A percentile compares a stretch with the other conserved stretches of the same genome.
Conservation (phyloP, 2,329 filamentous ascomycete species). For the Ophiostoma novo-ulmi region DNA sequence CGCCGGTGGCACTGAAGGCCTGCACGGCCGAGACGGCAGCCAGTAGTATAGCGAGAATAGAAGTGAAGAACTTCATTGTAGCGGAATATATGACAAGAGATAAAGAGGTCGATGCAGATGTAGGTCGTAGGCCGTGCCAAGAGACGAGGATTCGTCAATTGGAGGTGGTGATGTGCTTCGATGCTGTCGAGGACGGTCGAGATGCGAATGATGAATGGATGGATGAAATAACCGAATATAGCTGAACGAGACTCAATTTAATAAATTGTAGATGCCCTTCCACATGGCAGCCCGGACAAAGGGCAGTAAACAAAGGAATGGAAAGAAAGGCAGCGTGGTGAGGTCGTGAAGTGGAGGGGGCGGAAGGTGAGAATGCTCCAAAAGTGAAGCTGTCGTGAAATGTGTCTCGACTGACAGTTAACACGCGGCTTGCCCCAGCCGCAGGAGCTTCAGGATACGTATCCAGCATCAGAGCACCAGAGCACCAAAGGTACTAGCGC, state of each 20-base stretch:
- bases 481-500: slow-evolving; percentile 16
- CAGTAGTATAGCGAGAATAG: slow-evolving; percentile 65
- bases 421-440: slow-evolving; percentile 19
- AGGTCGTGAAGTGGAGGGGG: background rate
- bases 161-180: slow-evolving; percentile 10
- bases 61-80: slow-evolving; percentile 58
- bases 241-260: background rate
- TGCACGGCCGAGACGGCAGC: slow-evolving; percentile 61
- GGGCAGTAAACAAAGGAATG: background rate
- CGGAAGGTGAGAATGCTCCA: slow-evolving; percentile 4
- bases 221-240: background rate
- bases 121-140: slow-evolving; percentile 21
- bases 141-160: slow-evolving; percentile 15
- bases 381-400: slow-evolving; percentile 25
- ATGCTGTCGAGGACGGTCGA: background rate
- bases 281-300: slow-evolving; percentile 12
- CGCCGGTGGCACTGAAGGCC: slow-evolving; percentile 73
- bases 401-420: slow-evolving; percentile 22
- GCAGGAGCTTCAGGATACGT: slow-evolving; percentile 26
- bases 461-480: slow-evolving; percentile 19
- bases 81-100: background rate
- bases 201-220: background rate
- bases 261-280: background rate
- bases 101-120: slow-evolving; percentile 24
- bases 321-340: background rate